Percentiles rank a stretch among this genome's conserved stretches.
Evolutionary conservation across 1,139 yeast species (phyloP).

Genomic region (Zygoascus sp.): DNA sequence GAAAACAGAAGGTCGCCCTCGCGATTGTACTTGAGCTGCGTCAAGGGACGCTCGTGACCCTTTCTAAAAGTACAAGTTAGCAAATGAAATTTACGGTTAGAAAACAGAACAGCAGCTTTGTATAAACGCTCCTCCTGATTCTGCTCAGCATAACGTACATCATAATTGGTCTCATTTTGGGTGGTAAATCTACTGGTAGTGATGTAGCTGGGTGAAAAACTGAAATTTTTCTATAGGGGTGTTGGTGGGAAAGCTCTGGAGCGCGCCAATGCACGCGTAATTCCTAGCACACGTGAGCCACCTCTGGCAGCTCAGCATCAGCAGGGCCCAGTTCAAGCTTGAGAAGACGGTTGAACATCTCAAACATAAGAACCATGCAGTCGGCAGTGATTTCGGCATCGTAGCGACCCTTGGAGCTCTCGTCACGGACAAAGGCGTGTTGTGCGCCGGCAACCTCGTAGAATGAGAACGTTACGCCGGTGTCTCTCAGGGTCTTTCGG

Average conservation of each 20-base stretch:
- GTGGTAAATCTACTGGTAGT: background rate
- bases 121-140: too few species aligned
- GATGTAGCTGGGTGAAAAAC: background rate
- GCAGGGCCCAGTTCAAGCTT: slow-evolving; percentile 60
- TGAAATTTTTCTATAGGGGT: slow-evolving; percentile 8
- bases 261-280: slow-evolving; percentile 4
- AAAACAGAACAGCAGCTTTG: too few species aligned
- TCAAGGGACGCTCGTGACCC: slow-evolving; percentile 43
- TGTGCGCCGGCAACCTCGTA: slow-evolving; percentile 75
- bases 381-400: slow-evolving; percentile 70
- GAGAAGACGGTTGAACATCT: slow-evolving; percentile 64
- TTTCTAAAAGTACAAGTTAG: slow-evolving; percentile 16
- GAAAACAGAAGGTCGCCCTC: slow-evolving; percentile 95
- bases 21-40: slow-evolving; percentile 88
- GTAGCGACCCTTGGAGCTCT: slow-evolving; percentile 69
- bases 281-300: slow-evolving; percentile 60
- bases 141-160: slow-evolving; percentile 16
- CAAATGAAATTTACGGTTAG: too few species aligned
- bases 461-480: slow-evolving; percentile 61
- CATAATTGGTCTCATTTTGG: slow-evolving; percentile 26
- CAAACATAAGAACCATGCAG: slow-evolving; percentile 64
- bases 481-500: slow-evolving; percentile 55
- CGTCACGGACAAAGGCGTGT: slow-evolving; percentile 81
- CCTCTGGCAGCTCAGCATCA: slow-evolving; percentile 45
- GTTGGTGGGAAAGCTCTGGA: background rate